Evolutionary conservation across 495 filamentous ascomycete genomes (phyloP).

Genomic region (Neurospora discreta): DNA sequence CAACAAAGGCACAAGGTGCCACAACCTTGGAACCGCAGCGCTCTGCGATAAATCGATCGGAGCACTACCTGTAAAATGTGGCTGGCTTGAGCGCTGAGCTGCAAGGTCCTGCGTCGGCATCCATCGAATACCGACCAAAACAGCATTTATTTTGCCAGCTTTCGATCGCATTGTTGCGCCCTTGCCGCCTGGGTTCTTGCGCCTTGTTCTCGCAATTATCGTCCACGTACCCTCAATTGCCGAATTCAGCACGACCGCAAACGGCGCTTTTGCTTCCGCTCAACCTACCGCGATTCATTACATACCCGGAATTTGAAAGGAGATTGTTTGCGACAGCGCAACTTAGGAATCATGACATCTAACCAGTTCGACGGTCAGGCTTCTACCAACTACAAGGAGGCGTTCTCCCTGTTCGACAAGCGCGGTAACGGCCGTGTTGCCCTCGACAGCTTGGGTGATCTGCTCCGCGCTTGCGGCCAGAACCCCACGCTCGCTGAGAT

Average conservation of each 20-base stretch:
- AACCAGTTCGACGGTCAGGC: slow-evolving; percentile 53
- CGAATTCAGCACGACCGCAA: not conserved
- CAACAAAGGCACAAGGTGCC: slow-evolving; percentile 8
- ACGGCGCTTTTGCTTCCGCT: not conserved
- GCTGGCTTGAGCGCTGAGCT: not conserved
- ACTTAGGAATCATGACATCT: slow-evolving; percentile 31
- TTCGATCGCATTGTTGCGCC: not conserved
- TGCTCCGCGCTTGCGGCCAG: slow-evolving; percentile 92
- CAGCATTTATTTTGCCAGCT: not conserved
- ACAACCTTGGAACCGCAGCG: not conserved
- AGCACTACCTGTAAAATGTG: not conserved
- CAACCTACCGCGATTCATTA: not conserved
- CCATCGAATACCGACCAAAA: not conserved
- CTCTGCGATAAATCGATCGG: not conserved
- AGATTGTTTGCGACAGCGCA: not conserved
- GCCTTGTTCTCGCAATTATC: not conserved
- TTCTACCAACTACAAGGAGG: slow-evolving; percentile 99
- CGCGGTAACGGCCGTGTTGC: slow-evolving; percentile 85
- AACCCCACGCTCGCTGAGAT: slow-evolving; percentile 95
- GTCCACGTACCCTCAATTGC: not conserved
- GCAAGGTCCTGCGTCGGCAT: not conserved
- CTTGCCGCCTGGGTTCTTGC: not conserved
- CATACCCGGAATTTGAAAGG: not conserved
- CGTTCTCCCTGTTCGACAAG: slow-evolving; percentile 98
- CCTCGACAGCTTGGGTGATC: slow-evolving; percentile 77